Evolutionary conservation across 139 green algal genomes (phyloP), one percentile per base, ranked within the genome.

Genomic region (Picochlorum sp.): DNA sequence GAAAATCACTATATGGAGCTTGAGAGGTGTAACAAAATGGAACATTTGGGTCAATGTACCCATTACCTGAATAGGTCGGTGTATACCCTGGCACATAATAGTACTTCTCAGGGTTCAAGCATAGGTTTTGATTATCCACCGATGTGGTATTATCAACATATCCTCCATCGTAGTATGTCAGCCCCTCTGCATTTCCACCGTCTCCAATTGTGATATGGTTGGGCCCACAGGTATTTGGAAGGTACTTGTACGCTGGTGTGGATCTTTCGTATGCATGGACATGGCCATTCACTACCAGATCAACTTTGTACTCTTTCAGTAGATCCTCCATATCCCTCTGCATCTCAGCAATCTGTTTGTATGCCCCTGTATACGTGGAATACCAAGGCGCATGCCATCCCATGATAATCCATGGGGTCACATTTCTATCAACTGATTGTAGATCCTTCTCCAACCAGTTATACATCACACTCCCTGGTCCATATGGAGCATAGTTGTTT

Each of bases 401-500:
- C 4, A 79, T 82, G n/a, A 94, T 66, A 18, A 94, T 28, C 84
- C 84, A 94, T 10, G 86, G 86, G n/a, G 85, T 92, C 34, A 65
- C 56, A 2, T 11, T 57, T 23, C 81, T 69, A 68, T 91, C 81
- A 26, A 94, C 73, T 8, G 49, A 26, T 2, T 68, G 66, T 16
- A 94, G 77, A 64, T 94, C 85, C 0, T 49, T 23, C 65, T 81
- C 16, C 24, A 94, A 78, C 85, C 85, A 94, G 4, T 62, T 63
- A 58, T 79, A 78, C 59, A 88, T 79, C 38, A 67, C 34, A 21
- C 75, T 81, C n/a, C 49, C 34, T 3, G 9, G 30, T 15, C 37
- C 49, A 41, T 73, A 78, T 28, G 72, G 69, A 20, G 65, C 62
- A 26, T 32, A n/a, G 2, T 54, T 54, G 16, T n/a, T 24, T 8